Evolutionary conservation across 2,329 filamentous ascomycete genomes (phyloP).

Genomic region (Magnaporthales sp.): DNA sequence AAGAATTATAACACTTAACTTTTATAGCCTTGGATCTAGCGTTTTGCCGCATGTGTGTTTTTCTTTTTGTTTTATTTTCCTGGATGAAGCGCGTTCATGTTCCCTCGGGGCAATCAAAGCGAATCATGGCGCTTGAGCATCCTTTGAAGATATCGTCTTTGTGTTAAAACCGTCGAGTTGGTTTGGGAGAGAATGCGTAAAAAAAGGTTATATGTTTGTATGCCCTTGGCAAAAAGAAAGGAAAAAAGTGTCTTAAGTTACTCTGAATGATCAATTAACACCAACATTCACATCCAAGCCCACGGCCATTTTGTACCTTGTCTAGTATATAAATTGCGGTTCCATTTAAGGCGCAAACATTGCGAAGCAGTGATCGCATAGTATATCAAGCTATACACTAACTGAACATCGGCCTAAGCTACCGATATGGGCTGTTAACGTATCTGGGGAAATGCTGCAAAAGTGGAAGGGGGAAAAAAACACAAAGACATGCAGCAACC

Average conservation of each 20-base stretch:
- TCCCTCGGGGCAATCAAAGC: neutral
- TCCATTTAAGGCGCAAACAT: neutral
- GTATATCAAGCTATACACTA: neutral
- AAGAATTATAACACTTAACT: neutral
- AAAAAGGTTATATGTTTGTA: neutral
- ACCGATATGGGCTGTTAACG: neutral
- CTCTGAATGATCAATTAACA: neutral
- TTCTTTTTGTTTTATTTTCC: neutral
- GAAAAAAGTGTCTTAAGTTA: too few relatives aligned
- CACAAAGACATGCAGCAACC: neutral
- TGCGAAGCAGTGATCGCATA: neutral
- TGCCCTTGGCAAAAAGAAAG: neutral
- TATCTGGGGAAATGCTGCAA: neutral
- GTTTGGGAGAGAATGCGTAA: neutral
- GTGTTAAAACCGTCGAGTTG: too few relatives aligned
- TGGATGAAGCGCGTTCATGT: neutral
- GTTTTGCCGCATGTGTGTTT: neutral
- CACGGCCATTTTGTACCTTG: neutral
- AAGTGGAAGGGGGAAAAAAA: neutral
- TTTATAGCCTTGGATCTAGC: neutral
- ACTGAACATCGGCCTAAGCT: neutral
- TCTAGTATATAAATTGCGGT: neutral
- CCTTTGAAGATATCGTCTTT: too few relatives aligned
- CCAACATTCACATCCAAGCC: neutral
- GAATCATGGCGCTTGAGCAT: neutral